These are phyloP conservation scores for Lithospermum erythrorhizon DNA, from an alignment of 257 asterid species.

Conservation along the genomic window DNA sequence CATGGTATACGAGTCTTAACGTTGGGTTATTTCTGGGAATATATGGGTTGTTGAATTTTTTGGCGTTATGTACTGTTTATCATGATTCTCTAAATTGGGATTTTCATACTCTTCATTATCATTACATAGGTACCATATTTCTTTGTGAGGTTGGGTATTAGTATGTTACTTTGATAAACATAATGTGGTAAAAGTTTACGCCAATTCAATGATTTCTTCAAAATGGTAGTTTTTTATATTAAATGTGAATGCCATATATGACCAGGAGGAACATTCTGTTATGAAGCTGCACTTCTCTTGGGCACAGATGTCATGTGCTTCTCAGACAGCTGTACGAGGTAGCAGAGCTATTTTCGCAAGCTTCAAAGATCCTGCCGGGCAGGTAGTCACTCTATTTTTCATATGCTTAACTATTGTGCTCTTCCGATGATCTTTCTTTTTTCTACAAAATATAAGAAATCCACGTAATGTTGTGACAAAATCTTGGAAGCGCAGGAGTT, in stretches of 20 bases:
- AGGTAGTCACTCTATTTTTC: neutral
- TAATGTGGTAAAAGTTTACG: neutral
- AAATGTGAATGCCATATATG: conserved; percentile 3
- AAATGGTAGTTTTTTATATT: neutral
- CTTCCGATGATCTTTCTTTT: neutral
- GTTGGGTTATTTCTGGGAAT: too few species aligned
- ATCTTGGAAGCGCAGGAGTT: too few species aligned
- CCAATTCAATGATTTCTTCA: neutral
- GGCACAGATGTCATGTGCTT: conserved; percentile 14
- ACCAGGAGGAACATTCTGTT: conserved; percentile 16
- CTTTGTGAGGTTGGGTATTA: neutral
- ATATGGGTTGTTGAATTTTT: too few species aligned
- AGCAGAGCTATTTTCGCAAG: conserved; percentile 17
- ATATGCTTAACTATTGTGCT: neutral
- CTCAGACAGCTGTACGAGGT: conserved; percentile 10
- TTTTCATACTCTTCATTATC: too few species aligned
- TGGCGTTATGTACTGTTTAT: too few species aligned
- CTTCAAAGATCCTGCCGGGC: conserved; percentile 18
- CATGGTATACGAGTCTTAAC: too few species aligned
- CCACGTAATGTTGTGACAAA: too few species aligned
- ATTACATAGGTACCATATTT: too few species aligned
- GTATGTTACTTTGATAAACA: neutral
- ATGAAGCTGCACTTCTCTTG: conserved; percentile 16
- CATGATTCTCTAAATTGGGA: too few species aligned
- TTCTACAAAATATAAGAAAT: neutral